Percentiles rank a stretch among this genome's conserved stretches.
phyloP scores from a whole-genome alignment of 208 protist genomes.

The Porcisia deanei region DNA sequence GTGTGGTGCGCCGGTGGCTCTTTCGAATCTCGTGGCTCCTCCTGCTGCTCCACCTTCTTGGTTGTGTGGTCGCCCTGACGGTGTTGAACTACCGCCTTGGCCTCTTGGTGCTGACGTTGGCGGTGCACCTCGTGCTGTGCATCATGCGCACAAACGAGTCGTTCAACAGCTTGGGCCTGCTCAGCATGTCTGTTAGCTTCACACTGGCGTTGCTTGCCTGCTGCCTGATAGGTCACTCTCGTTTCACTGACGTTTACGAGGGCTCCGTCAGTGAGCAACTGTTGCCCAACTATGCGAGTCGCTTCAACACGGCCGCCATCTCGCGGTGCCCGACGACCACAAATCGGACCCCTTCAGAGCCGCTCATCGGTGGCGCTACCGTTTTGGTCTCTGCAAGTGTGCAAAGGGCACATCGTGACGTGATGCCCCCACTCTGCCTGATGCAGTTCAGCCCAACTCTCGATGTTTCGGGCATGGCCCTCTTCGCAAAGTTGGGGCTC shows the following conservation, averaged over 20 bases:
- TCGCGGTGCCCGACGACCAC: neutral
- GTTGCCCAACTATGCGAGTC: constrained; percentile 32
- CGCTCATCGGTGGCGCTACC: neutral
- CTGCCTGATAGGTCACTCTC: constrained; percentile 46
- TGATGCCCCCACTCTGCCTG: constrained; percentile 44
- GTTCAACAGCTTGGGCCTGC: constrained; percentile 50
- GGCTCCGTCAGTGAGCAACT: constrained; percentile 33
- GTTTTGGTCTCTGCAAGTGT: neutral
- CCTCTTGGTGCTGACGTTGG: constrained; percentile 54
- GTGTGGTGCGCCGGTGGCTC: constrained; percentile 34
- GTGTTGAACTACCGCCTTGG: constrained; percentile 55
- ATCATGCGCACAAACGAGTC: constrained; percentile 47
- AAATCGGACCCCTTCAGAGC: neutral
- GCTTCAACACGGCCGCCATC: constrained; percentile 16
- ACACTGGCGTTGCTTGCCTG: constrained; percentile 48
- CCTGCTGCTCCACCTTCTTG: constrained; percentile 48
- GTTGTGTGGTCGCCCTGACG: constrained; percentile 43
- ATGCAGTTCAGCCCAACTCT: constrained; percentile 34
- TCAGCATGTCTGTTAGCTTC: constrained; percentile 33
- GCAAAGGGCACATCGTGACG: neutral
- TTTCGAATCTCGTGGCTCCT: constrained; percentile 52
- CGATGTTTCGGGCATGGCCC: constrained; percentile 56
- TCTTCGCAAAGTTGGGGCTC: constrained; percentile 64
- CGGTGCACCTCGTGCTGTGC: constrained; percentile 52
- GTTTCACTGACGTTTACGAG: constrained; percentile 26